Conservation (phyloP, 2,329 filamentous ascomycete species). For the Pestalotiopsis sp. region DNA sequence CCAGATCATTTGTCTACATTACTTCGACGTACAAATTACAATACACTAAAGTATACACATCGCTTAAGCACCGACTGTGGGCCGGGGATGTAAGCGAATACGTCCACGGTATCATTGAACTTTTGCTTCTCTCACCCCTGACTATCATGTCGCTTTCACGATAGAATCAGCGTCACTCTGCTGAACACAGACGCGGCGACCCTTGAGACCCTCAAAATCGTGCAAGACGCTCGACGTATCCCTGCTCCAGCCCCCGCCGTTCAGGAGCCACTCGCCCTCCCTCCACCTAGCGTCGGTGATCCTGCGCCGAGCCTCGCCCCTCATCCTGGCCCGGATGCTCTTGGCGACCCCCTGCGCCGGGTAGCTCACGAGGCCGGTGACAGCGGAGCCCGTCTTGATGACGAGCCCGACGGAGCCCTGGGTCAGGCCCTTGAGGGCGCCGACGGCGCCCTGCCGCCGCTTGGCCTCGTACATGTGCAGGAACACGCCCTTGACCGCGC, state of each 20-base stretch:
- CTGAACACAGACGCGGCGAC: not conserved
- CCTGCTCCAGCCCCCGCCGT: not conserved
- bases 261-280: not conserved
- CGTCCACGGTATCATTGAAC: no score
- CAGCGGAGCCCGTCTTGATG: slow-evolving; percentile 17
- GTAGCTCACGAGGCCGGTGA: slow-evolving; percentile 15
- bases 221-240: not conserved
- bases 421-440: slow-evolving; percentile 16
- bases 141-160: no score
- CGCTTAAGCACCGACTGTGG: no score
- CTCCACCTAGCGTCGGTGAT: not conserved
- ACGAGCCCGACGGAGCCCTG: slow-evolving; percentile 16
- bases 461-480: slow-evolving; percentile 17
- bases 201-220: not conserved
- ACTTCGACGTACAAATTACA: no score
- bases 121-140: no score
- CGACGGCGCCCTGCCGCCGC: slow-evolving; percentile 14
- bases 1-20: no score
- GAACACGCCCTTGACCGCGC: slow-evolving; percentile 16
- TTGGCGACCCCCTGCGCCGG: slow-evolving; percentile 15
- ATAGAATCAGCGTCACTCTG: no score
- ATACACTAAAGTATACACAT: no score
- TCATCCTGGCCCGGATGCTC: not conserved
- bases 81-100: no score
- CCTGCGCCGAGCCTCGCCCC: not conserved